A percentile compares a stretch with the other conserved stretches of the same genome.
phyloP scores from a whole-genome alignment of 1,284 basidiomycete species.

The Rhodofomes roseus region DNA sequence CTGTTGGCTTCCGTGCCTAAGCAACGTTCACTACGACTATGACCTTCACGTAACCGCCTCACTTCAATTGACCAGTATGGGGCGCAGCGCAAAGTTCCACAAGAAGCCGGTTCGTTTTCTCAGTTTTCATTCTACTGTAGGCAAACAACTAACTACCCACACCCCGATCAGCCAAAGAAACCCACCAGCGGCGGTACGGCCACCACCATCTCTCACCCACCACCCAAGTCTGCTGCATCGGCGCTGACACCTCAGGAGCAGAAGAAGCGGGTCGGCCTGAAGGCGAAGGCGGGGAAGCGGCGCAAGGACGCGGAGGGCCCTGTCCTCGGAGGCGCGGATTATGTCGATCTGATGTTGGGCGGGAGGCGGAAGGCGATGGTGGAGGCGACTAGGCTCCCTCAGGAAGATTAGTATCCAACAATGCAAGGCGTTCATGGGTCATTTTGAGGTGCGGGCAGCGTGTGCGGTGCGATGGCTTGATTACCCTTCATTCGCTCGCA shows the following conservation, averaged over 20 bases:
- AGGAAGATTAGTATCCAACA: constrained; percentile 12
- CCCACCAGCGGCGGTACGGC: constrained; percentile 12
- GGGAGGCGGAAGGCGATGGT: constrained; percentile 56
- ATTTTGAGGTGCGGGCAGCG: too few relatives aligned
- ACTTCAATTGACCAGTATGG: constrained; percentile 12
- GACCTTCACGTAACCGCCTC: not conserved
- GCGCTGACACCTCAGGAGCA: constrained; percentile 20
- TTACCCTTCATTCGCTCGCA: too few relatives aligned
- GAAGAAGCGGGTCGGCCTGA: constrained; percentile 45
- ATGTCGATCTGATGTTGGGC: constrained; percentile 70
- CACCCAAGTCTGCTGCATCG: constrained; percentile 7
- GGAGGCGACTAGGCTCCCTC: constrained; percentile 59
- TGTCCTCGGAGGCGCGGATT: constrained; percentile 73
- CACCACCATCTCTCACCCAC: constrained; percentile 7
- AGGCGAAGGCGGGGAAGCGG: constrained; percentile 30
- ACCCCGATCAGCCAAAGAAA: constrained; percentile 18
- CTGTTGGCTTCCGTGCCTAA: not conserved
- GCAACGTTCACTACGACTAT: not conserved
- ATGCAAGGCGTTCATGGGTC: not conserved
- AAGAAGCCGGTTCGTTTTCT: constrained; percentile 19
- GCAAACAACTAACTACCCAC: not conserved
- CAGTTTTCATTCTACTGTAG: not conserved
- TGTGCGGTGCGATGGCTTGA: too few relatives aligned
- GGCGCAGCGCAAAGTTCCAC: constrained; percentile 25
- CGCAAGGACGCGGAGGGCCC: constrained; percentile 31